Evolutionary conservation across 768 basidiomycete species (phyloP).

Genomic region (Collybia mongolica): DNA sequence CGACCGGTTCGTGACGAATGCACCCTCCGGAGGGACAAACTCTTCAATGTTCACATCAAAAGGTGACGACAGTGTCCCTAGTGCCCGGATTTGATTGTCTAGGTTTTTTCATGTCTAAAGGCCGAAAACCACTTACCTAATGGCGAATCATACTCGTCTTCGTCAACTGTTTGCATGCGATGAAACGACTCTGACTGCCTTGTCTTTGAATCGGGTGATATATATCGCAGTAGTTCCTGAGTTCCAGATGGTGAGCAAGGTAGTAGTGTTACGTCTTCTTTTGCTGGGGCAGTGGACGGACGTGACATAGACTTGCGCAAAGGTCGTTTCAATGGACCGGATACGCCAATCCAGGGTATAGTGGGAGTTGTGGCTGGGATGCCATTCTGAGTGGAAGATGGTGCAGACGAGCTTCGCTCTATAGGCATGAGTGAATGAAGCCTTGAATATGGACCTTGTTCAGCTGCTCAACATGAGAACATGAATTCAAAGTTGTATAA

Average conservation of each 20-base stretch:
- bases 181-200: slow-evolving; percentile 7
- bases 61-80: slow-evolving; percentile 20
- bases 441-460: background rate
- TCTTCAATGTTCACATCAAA: slow-evolving; percentile 13
- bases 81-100: too few species aligned
- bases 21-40: background rate
- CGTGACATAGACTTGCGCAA: slow-evolving; percentile 22
- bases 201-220: background rate
- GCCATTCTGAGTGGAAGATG: background rate
- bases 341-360: slow-evolving; percentile 1
- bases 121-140: slow-evolving; percentile 17
- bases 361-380: background rate
- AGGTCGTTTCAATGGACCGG: slow-evolving; percentile 8
- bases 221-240: background rate
- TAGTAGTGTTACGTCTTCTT: slow-evolving; percentile 39
- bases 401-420: background rate
- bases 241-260: slow-evolving; percentile 33
- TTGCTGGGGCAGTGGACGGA: slow-evolving; percentile 39
- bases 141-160: slow-evolving; percentile 16
- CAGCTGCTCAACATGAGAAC: background rate
- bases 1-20: slow-evolving; percentile 10
- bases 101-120: background rate
- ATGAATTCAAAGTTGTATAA: background rate
- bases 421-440: background rate
- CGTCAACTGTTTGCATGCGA: slow-evolving; percentile 22